These are phyloP conservation scores for Podospora anserina DNA, from an alignment of 495 filamentous ascomycete species.

Conservation along the genomic window DNA sequence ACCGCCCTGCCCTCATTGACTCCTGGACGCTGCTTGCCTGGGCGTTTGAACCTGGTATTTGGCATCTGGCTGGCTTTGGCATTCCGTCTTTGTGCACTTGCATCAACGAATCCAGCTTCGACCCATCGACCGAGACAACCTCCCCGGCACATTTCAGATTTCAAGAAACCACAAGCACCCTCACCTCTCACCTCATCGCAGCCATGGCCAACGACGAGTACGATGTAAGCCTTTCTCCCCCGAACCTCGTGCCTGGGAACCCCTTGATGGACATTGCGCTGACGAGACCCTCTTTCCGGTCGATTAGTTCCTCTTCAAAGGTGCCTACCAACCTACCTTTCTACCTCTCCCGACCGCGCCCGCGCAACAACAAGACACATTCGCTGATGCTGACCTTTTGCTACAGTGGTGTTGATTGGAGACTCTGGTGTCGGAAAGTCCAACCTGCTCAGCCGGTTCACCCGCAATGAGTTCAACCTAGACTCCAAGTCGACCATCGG, in stretches of 20 bases:
- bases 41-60: not conserved
- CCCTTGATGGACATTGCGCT: conserved; percentile 26
- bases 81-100: conserved; percentile 24
- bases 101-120: conserved; percentile 21
- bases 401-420: conserved; percentile 92
- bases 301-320: conserved; percentile 97
- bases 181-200: conserved; percentile 19
- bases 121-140: conserved; percentile 15
- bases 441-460: conserved; percentile 98
- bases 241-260: conserved; percentile 14
- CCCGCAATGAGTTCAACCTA: conserved; percentile 99
- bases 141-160: conserved; percentile 16
- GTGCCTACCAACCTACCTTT: conserved; percentile 44
- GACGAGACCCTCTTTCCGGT: conserved; percentile 27
- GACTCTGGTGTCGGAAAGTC: conserved; percentile 99
- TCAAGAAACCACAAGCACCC: conserved; percentile 20
- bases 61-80: conserved; percentile 12
- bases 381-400: conserved; percentile 32
- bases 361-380: conserved; percentile 1
- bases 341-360: conserved; percentile 17
- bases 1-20: conserved; percentile 34
- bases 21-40: conserved; percentile 24
- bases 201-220: conserved; percentile 99
- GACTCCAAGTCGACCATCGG: conserved; percentile 99
- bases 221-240: conserved; percentile 70